A percentile compares a stretch with the other conserved stretches of the same genome.
Conservation (phyloP, 1,284 basidiomycete genomes). For the Inonotus obliquus region DNA sequence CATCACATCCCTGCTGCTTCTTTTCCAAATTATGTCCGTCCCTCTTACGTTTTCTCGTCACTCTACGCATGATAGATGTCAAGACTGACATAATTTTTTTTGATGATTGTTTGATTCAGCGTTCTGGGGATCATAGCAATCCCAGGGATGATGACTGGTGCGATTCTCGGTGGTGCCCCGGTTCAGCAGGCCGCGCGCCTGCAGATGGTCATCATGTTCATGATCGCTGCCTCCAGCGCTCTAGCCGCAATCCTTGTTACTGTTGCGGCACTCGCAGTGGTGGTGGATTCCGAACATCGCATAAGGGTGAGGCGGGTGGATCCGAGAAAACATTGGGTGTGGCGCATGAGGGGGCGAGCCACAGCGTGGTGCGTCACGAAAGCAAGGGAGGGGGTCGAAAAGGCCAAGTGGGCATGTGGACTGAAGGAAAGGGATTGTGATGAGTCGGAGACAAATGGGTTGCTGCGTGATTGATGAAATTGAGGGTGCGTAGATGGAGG, state of each 20-base stretch:
- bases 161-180: conserved; percentile 78
- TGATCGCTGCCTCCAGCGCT: conserved; percentile 75
- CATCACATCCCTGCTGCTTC: neutral
- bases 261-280: conserved; percentile 51
- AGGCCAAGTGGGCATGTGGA: neutral
- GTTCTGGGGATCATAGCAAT: conserved; percentile 77
- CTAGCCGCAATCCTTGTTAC: conserved; percentile 64
- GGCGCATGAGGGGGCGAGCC: conserved; percentile 34
- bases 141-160: conserved; percentile 86
- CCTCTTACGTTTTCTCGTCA: neutral
- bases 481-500: neutral
- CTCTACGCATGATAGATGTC: neutral
- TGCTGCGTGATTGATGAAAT: conserved; percentile 2
- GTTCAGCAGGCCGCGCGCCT: conserved; percentile 80
- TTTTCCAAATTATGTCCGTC: neutral
- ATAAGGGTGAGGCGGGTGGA: conserved; percentile 68
- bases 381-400: conserved; percentile 4
- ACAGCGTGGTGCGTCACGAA: conserved; percentile 5
- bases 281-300: conserved; percentile 66
- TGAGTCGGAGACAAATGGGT: neutral
- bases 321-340: conserved; percentile 42
- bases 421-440: neutral
- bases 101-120: conserved; percentile 32
- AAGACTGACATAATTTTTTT: neutral
- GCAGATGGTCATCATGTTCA: conserved; percentile 91